Evolutionary conservation across 1,139 yeast genomes (phyloP).

Genomic region (Zygoascus hellenicus): DNA sequence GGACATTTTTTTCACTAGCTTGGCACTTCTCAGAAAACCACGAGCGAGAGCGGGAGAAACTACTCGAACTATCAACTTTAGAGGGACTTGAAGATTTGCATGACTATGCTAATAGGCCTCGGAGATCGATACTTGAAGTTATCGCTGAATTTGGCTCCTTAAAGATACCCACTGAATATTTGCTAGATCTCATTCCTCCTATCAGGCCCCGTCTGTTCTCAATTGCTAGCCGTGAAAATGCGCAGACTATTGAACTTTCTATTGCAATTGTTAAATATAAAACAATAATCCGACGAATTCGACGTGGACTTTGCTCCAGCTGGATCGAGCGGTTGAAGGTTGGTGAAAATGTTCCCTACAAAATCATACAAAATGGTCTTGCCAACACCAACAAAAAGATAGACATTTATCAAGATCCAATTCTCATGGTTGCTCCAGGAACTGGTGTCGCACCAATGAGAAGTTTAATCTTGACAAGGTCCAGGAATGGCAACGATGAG

Average conservation of each 20-base stretch:
- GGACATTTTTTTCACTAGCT: constrained; percentile 59
- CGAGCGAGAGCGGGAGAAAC: constrained; percentile 65
- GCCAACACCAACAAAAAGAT: constrained; percentile 23
- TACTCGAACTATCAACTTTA: constrained; percentile 64
- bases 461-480: constrained; percentile 43
- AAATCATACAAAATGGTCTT: constrained; percentile 43
- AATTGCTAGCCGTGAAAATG: constrained; percentile 50
- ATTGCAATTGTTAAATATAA: constrained; percentile 83
- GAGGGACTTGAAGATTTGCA: constrained; percentile 68
- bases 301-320: constrained; percentile 79
- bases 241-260: constrained; percentile 49
- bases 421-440: constrained; percentile 79
- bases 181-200: constrained; percentile 71
- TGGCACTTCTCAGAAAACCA: constrained; percentile 68
- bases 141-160: constrained; percentile 72
- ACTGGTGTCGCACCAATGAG: constrained; percentile 92
- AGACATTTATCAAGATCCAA: constrained; percentile 36
- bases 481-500: constrained; percentile 3
- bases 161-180: constrained; percentile 63
- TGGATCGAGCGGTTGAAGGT: constrained; percentile 53
- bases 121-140: constrained; percentile 81
- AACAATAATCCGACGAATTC: constrained; percentile 67
- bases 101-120: constrained; percentile 85
- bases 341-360: constrained; percentile 51
- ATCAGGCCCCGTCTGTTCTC: constrained; percentile 80